These are phyloP conservation scores for Sporobolomyces phaffii DNA, from an alignment of 768 basidiomycete species.

Conservation along the genomic window DNA sequence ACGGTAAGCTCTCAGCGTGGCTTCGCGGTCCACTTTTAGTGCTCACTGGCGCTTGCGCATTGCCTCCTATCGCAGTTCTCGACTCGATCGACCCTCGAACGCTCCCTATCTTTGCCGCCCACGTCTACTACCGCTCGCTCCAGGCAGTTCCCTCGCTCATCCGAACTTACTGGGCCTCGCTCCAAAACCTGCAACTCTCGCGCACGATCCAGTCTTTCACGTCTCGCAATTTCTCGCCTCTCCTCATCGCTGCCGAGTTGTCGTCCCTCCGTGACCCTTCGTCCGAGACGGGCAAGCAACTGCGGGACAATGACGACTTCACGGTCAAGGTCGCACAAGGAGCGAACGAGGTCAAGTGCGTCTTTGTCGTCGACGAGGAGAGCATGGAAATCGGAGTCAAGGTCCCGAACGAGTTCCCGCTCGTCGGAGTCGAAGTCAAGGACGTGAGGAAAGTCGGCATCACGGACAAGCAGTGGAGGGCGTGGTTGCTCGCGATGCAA, in stretches of 20 bases:
- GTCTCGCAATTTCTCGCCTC: conserved; percentile 76
- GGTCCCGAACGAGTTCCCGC: conserved; percentile 83
- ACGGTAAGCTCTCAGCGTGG: no score
- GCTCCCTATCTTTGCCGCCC: conserved; percentile 66
- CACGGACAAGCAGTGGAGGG: conserved; percentile 80
- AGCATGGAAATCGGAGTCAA: conserved; percentile 78
- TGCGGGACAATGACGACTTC: conserved; percentile 62
- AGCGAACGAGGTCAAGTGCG: conserved; percentile 73
- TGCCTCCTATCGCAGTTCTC: conserved; percentile 13
- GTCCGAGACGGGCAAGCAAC: conserved; percentile 46
- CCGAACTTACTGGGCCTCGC: conserved; percentile 74
- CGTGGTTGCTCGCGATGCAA: conserved; percentile 87
- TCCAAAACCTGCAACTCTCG: conserved; percentile 83
- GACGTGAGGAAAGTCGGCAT: conserved; percentile 81
- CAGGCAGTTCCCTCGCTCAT: conserved; percentile 77
- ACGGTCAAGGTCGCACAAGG: conserved; percentile 67
- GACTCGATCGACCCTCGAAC: conserved; percentile 59
- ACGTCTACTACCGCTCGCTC: conserved; percentile 81
- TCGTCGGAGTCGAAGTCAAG: conserved; percentile 78
- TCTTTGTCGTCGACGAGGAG: conserved; percentile 87
- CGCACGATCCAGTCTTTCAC: conserved; percentile 70
- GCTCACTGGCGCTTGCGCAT: no score
- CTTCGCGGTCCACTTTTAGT: no score
- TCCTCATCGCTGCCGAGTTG: conserved; percentile 78
- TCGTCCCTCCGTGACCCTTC: conserved; percentile 54